Evolutionary conservation across 441 rosid species (phyloP), one percentile per base, ranked within the genome.

Genomic region (Adansonia gregorii): DNA sequence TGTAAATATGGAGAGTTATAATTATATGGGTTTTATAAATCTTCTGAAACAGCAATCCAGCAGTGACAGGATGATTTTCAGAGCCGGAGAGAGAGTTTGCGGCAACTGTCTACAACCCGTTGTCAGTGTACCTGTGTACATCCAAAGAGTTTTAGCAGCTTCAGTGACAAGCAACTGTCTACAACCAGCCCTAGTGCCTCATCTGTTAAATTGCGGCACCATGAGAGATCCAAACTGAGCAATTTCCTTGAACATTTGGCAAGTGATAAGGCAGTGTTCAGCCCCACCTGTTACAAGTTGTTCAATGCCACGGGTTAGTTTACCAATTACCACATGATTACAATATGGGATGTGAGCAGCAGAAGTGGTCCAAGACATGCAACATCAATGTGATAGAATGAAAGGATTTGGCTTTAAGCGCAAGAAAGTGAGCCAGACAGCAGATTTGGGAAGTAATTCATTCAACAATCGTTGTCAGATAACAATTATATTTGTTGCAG

Each of bases 171-270:
- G 83, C 87, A 89, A 72, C 75, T 77, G 63, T 73, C 78, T 64
- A 86, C 83, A 73, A 87, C 83, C 83, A 76, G 73, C 72, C 86
- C 80, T 12, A 88, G 48, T 45, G 84, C 88, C 70, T 83, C 87
- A 56, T 85, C 78, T 8, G 78, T 83, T 68, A 89, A 76, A 17
- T 68, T 83, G 56, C 88, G 84, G 80, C 88, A 87, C 91, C 91
- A 86, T 69, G 91, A 89, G 43, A 88, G 76, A 78, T 88, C 89
- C 83, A 89, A 82, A 66, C 67, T 80, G 39, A 10, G 35, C 79
- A 86, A 79, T 55, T 75, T 85, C 79, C 80, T 85, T 20, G 85
- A 77, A 31, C 71, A 24, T 59, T 82, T 81, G 71, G 87, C 86
- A n/a, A 89, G 87, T 11, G 88, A 80, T 45, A 79, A 43, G 12